Evolutionary conservation across 805 yeast species (phyloP).

Genomic region (Saccharomyces cerevisiae): DNA sequence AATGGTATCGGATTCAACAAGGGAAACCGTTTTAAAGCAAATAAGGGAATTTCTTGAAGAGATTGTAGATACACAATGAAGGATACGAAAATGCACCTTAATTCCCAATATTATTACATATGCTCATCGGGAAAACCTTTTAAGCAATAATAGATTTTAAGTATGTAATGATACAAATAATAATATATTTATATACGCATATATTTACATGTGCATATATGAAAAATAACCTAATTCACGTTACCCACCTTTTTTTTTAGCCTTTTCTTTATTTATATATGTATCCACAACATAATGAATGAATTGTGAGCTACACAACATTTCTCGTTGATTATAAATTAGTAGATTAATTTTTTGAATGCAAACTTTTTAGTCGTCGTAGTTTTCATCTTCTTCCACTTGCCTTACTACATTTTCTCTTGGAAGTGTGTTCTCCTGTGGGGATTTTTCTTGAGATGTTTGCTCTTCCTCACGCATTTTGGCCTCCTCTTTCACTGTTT

Average conservation of each 20-base stretch:
- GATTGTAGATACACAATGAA: conserved; percentile 34
- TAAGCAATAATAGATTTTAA: neutral
- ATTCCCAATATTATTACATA: neutral
- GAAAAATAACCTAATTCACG: neutral
- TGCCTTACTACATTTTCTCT: conserved; percentile 30
- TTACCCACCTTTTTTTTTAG: neutral
- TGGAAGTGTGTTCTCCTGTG: conserved; percentile 3
- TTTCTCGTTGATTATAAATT: neutral
- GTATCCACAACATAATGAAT: neutral
- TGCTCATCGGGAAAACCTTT: neutral
- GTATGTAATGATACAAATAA: neutral
- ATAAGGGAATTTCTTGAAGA: conserved; percentile 52
- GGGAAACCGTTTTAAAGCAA: conserved; percentile 47
- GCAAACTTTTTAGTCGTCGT: conserved; percentile 31
- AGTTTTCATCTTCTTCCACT: conserved; percentile 39
- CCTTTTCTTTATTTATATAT: neutral
- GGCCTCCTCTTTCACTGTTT: conserved; percentile 35
- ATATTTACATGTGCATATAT: neutral
- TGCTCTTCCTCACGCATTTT: conserved; percentile 33
- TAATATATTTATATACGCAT: neutral
- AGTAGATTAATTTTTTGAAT: neutral
- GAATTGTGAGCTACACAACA: neutral
- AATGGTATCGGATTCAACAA: conserved; percentile 61
- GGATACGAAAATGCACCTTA: neutral
- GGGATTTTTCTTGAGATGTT: conserved; percentile 6